These are phyloP conservation scores for Didymella lethalis DNA, from an alignment of 2,329 filamentous ascomycete species.

Conservation along the genomic window DNA sequence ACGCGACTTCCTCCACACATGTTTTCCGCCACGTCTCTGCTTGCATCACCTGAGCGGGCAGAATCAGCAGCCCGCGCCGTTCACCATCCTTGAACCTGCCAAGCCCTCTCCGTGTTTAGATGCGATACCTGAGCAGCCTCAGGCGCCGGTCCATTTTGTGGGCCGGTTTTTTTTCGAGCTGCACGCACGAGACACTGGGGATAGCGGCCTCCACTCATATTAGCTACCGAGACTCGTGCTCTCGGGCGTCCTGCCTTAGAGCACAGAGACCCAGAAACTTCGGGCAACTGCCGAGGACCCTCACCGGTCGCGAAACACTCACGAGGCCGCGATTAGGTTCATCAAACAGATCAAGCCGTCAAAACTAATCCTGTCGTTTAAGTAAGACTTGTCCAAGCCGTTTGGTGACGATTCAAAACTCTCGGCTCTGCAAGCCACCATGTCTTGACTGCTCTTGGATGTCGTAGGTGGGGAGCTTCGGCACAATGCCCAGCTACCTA, in stretches of 20 bases:
- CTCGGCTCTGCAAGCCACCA: conserved; percentile 37
- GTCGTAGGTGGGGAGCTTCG: conserved; percentile 32
- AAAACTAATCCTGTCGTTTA: conserved; percentile 31
- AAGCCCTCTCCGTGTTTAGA: conserved; percentile 13
- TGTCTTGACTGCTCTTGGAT: conserved; percentile 38
- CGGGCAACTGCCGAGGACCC: not conserved
- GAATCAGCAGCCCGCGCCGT: conserved; percentile 2
- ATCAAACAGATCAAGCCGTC: conserved; percentile 11
- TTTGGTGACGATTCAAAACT: conserved; percentile 38
- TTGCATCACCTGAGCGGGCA: conserved; percentile 19
- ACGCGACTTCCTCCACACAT: conserved; percentile 9
- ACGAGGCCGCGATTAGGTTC: not conserved
- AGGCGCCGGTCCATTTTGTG: conserved; percentile 17
- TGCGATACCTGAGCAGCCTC: conserved; percentile 1
- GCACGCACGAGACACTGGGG: conserved; percentile 10
- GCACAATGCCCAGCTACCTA: conserved; percentile 20
- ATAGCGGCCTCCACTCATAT: conserved; percentile 2
- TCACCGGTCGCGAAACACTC: conserved; percentile 17
- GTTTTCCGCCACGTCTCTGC: conserved; percentile 4
- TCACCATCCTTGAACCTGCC: conserved; percentile 12
- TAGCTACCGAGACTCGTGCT: not conserved
- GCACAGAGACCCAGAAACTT: not conserved
- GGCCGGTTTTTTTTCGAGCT: conserved; percentile 15
- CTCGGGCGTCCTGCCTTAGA: conserved; percentile 11
- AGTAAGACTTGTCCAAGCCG: conserved; percentile 45